Base-by-base conservation (phyloP, 139 green algal genomes). In the Parachlorella kessleri region DNA sequence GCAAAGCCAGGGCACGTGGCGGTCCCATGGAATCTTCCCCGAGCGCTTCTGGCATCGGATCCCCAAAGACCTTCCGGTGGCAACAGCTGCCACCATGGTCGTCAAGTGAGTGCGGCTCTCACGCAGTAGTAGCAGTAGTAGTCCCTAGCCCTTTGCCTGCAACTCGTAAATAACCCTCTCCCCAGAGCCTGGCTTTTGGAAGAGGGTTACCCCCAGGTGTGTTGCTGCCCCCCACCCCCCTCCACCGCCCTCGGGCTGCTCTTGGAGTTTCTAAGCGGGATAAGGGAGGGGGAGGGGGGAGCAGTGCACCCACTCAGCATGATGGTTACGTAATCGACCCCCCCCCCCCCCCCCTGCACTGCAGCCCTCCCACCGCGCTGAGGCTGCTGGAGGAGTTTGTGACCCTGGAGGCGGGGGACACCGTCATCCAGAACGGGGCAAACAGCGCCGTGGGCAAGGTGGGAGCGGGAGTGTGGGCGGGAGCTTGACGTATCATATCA, bases 361-460 rank as follows among this genome's bases (percentile, higher is more conserved):
- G 63, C 87, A 97, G 91, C 80, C 95, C 95, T 6, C 89, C 90
- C 59, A 96, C 93, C 2, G 95, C 95, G 0, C 73, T 97, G 65
- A 80, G 86, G 21, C 88, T 98, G 87, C 78, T 98, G 68, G 83
- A 93, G 55, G 84, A 90, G 55, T 97, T 96, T 90, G 89, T 94
- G 37, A n/a, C 88, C 5, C 88, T 98, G 75, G 6, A 87, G 28
- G 54, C 71, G 4, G 95, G 95, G 6, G 94, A 98, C 76, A 90
- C 94, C 1, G 82, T 99, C 6, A 81, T 98, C n/a, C 95, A 98
- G 78, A 98, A 96, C 74, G 94, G 92, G 0, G 94, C 89, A 24
- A 97, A 88, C 67, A 96, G 90, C 73, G 83, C 87, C 18, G 94
- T 97, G 7, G 95, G 94, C 1, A 86, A 92, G 87, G 90, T 94